These are phyloP conservation scores for Eimeria acervulina DNA, from an alignment of 169 alveolate species.

Conservation along the genomic window DNA sequence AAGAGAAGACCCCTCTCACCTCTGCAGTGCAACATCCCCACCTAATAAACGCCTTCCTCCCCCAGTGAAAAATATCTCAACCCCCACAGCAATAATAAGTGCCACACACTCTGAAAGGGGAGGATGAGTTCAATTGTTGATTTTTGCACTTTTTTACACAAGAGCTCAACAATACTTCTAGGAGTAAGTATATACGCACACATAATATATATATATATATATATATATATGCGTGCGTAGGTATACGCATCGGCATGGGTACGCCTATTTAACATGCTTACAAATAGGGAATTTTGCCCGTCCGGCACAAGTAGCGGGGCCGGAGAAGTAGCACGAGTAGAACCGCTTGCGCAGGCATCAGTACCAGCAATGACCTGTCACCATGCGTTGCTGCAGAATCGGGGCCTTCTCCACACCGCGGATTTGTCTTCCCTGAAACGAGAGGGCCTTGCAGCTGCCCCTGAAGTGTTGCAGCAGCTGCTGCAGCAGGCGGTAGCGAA, in stretches of 20 bases:
- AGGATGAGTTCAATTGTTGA: not conserved
- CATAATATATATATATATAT: not conserved
- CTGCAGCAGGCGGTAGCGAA: conserved; percentile 63
- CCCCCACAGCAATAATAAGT: not conserved
- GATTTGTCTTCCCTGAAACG: conserved; percentile 24
- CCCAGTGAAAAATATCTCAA: not conserved
- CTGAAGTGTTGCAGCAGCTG: conserved; percentile 64
- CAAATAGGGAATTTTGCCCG: not conserved
- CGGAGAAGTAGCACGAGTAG: not conserved
- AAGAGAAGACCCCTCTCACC: not conserved
- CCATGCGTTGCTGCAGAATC: conserved; percentile 44
- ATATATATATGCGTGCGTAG: not conserved
- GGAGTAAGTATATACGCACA: not conserved
- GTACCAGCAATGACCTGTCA: not conserved
- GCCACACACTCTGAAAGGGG: not conserved
- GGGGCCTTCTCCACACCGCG: conserved; percentile 58
- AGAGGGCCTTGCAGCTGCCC: conserved; percentile 38
- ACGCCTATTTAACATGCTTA: not conserved
- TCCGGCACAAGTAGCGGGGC: not conserved
- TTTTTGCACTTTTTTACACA: not conserved
- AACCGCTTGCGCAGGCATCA: not conserved
- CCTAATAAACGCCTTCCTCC: not conserved
- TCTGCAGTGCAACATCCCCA: not conserved
- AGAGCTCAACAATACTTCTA: not conserved
- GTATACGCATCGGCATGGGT: not conserved